A percentile compares a stretch with the other conserved stretches of the same genome.
Conservation (phyloP, 2,329 filamentous ascomycete genomes). For the Scopulariopsis brevicaulis region DNA sequence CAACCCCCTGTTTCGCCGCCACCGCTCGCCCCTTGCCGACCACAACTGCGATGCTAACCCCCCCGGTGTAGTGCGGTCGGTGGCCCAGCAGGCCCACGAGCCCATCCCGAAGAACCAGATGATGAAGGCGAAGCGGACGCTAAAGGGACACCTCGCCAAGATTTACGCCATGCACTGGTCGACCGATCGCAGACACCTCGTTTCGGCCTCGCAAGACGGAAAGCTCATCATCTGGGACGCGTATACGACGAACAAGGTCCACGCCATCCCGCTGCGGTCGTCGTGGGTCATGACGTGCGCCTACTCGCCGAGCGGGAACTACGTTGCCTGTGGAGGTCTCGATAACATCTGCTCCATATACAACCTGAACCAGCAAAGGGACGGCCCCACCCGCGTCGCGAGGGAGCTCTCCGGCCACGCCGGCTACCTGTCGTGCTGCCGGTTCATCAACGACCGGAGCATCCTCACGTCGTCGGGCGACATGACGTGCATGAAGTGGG, state of each 20-base stretch:
- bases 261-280: slow-evolving; percentile 91
- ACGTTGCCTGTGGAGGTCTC: slow-evolving; percentile 93
- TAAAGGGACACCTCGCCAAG: slow-evolving; percentile 97
- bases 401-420: slow-evolving; percentile 94
- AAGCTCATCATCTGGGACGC: slow-evolving; percentile 99
- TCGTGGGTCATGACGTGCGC: slow-evolving; percentile 99
- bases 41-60: neutral
- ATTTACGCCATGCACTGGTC: slow-evolving; percentile 99
- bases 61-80: slow-evolving; percentile 71
- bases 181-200: slow-evolving; percentile 90
- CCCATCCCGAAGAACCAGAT: slow-evolving; percentile 78
- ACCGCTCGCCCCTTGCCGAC: neutral
- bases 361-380: slow-evolving; percentile 86
- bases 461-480: slow-evolving; percentile 97
- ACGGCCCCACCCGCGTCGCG: slow-evolving; percentile 93
- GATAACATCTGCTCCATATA: slow-evolving; percentile 99
- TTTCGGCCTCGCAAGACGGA: slow-evolving; percentile 95
- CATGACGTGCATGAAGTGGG: slow-evolving; percentile 99
- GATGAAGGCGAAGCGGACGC: slow-evolving; percentile 94
- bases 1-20: neutral
- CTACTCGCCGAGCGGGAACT: slow-evolving; percentile 96
- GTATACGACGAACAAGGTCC: slow-evolving; percentile 98
- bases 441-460: slow-evolving; percentile 96
- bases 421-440: slow-evolving; percentile 94
- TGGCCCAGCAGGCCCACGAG: slow-evolving; percentile 87